Evolutionary conservation across 2,329 filamentous ascomycete genomes (phyloP).

Genomic region (Lizonia empirigonia): DNA sequence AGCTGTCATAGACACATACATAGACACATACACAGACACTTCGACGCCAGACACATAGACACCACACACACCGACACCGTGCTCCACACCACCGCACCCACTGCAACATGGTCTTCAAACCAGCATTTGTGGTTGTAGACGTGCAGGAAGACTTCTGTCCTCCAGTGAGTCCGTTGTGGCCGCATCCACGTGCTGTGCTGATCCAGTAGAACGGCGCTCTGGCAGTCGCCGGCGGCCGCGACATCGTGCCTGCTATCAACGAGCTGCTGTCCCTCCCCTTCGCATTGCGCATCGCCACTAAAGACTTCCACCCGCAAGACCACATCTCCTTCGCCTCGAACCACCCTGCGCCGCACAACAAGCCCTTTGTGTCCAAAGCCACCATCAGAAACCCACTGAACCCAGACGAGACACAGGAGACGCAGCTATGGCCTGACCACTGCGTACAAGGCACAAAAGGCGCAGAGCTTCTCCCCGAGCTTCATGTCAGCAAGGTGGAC

Average conservation of each 20-base stretch:
- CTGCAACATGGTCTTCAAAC: constrained; percentile 37
- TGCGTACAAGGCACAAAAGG: constrained; percentile 79
- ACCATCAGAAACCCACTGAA: constrained; percentile 71
- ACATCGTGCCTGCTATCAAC: constrained; percentile 75
- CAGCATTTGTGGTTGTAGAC: constrained; percentile 78
- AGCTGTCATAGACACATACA: constrained; percentile 6
- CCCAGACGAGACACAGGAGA: constrained; percentile 65
- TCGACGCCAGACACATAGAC: neutral
- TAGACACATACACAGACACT: neutral
- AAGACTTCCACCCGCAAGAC: constrained; percentile 83
- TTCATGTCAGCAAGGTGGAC: constrained; percentile 67
- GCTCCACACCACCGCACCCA: neutral
- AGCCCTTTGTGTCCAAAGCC: constrained; percentile 69
- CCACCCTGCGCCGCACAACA: constrained; percentile 67
- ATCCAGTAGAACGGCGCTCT: constrained; percentile 75
- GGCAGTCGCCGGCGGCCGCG: constrained; percentile 74
- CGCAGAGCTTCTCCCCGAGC: constrained; percentile 73
- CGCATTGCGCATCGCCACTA: constrained; percentile 77
- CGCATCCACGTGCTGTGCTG: constrained; percentile 12
- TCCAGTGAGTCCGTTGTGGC: constrained; percentile 63
- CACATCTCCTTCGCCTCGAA: constrained; percentile 91
- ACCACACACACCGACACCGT: neutral
- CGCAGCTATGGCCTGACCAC: constrained; percentile 86
- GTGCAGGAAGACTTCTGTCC: constrained; percentile 95
- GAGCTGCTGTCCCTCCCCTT: constrained; percentile 74